A percentile compares a stretch with the other conserved stretches of the same genome.
Conservation (phyloP, 2,329 filamentous ascomycete genomes). For the Fusarium virguliforme region DNA sequence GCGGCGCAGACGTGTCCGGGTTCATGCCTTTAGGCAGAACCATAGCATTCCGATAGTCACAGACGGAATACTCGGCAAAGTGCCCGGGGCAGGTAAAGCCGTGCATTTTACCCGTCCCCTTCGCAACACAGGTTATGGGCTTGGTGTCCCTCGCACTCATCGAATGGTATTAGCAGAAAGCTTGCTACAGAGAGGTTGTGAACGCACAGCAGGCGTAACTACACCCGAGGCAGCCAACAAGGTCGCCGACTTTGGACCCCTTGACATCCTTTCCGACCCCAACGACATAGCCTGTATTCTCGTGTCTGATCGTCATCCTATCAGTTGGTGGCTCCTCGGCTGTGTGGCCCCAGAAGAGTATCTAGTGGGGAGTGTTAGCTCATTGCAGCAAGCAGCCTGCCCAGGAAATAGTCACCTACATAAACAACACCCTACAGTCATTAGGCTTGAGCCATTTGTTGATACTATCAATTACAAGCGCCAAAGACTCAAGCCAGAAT, state of each 20-base stretch:
- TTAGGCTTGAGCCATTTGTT: neutral
- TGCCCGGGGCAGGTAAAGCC: slow-evolving; percentile 63
- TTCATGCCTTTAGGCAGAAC: slow-evolving; percentile 56
- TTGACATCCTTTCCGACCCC: slow-evolving; percentile 55
- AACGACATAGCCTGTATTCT: slow-evolving; percentile 63
- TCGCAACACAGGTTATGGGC: slow-evolving; percentile 61
- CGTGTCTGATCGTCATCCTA: slow-evolving; percentile 56
- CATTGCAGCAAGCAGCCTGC: too few species aligned
- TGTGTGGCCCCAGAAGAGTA: neutral
- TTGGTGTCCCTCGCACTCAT: slow-evolving; percentile 58
- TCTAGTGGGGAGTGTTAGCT: neutral
- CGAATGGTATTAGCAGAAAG: neutral
- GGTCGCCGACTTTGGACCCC: slow-evolving; percentile 61
- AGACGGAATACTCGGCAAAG: slow-evolving; percentile 64
- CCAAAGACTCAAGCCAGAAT: neutral
- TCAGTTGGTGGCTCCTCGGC: neutral
- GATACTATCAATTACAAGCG: neutral
- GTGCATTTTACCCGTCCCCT: slow-evolving; percentile 57
- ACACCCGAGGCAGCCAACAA: slow-evolving; percentile 62
- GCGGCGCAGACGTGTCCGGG: slow-evolving; percentile 54
- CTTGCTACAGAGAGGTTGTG: neutral
- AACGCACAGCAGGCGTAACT: slow-evolving; percentile 60
- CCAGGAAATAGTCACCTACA: neutral
- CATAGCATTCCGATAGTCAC: slow-evolving; percentile 63
- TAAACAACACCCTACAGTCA: neutral